Percentiles rank a stretch among this genome's conserved stretches.
Conservation (phyloP, 1,139 yeast species). For the Diutina pseudorugosa region DNA sequence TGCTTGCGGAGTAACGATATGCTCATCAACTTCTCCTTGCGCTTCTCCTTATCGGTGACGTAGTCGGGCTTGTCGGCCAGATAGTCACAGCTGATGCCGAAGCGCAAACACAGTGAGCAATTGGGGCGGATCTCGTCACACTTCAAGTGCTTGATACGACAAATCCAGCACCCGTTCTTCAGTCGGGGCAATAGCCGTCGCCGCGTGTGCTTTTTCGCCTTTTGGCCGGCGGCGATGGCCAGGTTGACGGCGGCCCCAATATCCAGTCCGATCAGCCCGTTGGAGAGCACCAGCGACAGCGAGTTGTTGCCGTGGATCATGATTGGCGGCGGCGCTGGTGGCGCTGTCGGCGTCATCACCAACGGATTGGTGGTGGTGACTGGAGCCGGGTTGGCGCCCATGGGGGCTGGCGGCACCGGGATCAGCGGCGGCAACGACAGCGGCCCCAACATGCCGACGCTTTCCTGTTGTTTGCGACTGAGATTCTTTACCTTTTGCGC, state of each 20-base stretch:
- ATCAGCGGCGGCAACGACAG: slow-evolving; percentile 1
- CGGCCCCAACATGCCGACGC: slow-evolving; percentile 3
- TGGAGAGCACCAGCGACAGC: slow-evolving; percentile 2
- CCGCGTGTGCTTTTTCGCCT: slow-evolving; percentile 27
- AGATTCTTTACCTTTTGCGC: slow-evolving; percentile 1
- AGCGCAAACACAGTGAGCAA: slow-evolving; percentile 27
- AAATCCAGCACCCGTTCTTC: slow-evolving; percentile 38
- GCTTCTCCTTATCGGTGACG: slow-evolving; percentile 25
- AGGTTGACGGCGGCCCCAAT: neutral
- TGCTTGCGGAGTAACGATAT: slow-evolving; percentile 16
- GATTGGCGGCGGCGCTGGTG: neutral
- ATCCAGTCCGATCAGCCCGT: neutral
- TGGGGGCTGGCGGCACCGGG: slow-evolving; percentile 3
- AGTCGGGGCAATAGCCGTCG: slow-evolving; percentile 18
- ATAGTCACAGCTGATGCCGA: slow-evolving; percentile 35
- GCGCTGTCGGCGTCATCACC: neutral
- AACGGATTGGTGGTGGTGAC: neutral
- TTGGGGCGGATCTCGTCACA: slow-evolving; percentile 31
- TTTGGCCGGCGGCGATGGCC: slow-evolving; percentile 2
- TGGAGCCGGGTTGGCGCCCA: neutral
- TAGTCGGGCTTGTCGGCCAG: slow-evolving; percentile 29
- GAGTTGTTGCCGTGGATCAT: slow-evolving; percentile 1
- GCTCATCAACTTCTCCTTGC: slow-evolving; percentile 23
- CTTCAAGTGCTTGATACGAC: slow-evolving; percentile 37
- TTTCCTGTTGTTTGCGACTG: slow-evolving; percentile 1